Percentiles rank a stretch among this genome's conserved stretches.
These are phyloP conservation scores for Albugo candida DNA, from an alignment of 352 stramenopile genomes.

Conservation along the genomic window DNA sequence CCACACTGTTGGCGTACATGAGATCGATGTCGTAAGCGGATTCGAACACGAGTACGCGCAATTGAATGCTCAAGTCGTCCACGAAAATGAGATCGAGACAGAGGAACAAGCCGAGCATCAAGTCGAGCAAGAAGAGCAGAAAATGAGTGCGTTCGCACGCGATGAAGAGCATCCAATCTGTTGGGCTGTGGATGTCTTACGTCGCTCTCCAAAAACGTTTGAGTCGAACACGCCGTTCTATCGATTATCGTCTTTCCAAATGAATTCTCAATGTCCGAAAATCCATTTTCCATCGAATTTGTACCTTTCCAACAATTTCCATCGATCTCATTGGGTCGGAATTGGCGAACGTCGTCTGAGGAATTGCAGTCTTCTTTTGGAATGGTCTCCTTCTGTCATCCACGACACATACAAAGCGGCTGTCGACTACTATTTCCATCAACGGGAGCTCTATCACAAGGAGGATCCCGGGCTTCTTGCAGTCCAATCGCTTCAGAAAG, in stretches of 20 bases:
- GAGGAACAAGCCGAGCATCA: constrained; percentile 79
- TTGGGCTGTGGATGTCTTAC: constrained; percentile 38
- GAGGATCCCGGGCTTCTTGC: constrained; percentile 8
- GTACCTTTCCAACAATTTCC: constrained; percentile 80
- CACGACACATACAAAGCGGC: constrained; percentile 55
- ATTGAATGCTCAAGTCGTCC: constrained; percentile 67
- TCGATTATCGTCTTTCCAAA: constrained; percentile 49
- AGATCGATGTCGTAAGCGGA: constrained; percentile 22
- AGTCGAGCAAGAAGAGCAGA: constrained; percentile 80
- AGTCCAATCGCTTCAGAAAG: constrained; percentile 21
- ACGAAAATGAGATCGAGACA: constrained; percentile 79
- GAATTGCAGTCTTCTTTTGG: constrained; percentile 74
- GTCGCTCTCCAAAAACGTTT: not conserved
- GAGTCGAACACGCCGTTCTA: constrained; percentile 64
- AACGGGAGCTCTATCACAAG: not conserved
- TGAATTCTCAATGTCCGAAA: constrained; percentile 42
- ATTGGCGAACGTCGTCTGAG: constrained; percentile 74
- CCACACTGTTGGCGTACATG: constrained; percentile 24
- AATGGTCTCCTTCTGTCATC: constrained; percentile 62
- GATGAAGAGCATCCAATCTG: constrained; percentile 77
- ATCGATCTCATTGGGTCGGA: constrained; percentile 71
- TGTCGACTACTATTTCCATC: constrained; percentile 42
- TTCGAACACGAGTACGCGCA: constrained; percentile 48
- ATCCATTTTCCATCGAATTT: constrained; percentile 50
- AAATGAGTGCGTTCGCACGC: constrained; percentile 81